A percentile compares a stretch with the other conserved stretches of the same genome.
Conservation (phyloP, 306 rosid species). For the Acacia melanoxylon region DNA sequence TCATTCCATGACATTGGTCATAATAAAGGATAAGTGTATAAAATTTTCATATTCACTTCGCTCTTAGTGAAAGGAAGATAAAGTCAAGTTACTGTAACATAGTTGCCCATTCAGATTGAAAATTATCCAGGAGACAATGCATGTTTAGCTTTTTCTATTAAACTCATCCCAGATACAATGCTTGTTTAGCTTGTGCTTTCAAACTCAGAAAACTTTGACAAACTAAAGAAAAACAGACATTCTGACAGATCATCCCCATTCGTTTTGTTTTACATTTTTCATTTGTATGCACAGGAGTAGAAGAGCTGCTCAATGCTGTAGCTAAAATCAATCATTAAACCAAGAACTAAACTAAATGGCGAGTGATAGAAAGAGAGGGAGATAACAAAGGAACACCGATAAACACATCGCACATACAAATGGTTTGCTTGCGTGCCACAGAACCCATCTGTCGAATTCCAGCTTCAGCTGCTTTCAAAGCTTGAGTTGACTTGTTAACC, state of each 20-base stretch:
- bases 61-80: not conserved
- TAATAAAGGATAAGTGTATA: not conserved
- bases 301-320: conserved; percentile 19
- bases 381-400: conserved; percentile 1
- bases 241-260: not conserved
- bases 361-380: not conserved
- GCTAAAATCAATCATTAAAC: conserved; percentile 6
- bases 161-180: not conserved
- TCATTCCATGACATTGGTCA: not conserved
- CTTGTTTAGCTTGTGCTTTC: not conserved
- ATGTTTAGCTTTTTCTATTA: not conserved
- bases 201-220: not conserved
- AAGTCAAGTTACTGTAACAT: not conserved
- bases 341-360: not conserved
- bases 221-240: conserved; percentile 2
- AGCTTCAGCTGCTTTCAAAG: conserved; percentile 87
- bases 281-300: not conserved
- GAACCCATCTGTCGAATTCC: conserved; percentile 83
- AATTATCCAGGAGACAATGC: not conserved
- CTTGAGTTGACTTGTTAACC: conserved; percentile 84
- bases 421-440: conserved; percentile 81
- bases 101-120: not conserved
- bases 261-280: not conserved
- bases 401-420: conserved; percentile 58
- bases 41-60: not conserved